These are phyloP conservation scores for Plasmodium knowlesi DNA, from an alignment of 169 alveolate genomes.

Conservation along the genomic window DNA sequence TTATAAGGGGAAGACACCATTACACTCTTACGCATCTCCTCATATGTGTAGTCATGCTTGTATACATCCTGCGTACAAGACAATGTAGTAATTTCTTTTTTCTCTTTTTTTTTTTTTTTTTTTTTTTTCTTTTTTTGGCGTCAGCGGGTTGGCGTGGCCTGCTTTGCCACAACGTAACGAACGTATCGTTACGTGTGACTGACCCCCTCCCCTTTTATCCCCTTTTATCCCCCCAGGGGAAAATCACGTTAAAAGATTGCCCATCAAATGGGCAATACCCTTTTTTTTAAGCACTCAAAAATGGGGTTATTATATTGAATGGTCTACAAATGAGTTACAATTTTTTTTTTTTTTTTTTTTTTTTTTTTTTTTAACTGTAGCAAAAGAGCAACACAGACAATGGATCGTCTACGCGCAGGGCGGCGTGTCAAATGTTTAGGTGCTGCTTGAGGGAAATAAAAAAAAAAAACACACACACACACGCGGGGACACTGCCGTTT, in stretches of 20 bases:
- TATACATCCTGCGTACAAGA: neutral
- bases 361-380: neutral
- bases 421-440: neutral
- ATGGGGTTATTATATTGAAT: neutral
- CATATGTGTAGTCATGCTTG: neutral
- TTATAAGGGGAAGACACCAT: constrained; percentile 7
- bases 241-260: neutral
- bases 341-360: neutral
- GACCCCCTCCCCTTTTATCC: no score
- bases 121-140: neutral
- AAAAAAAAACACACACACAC: no score
- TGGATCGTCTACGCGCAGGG: neutral
- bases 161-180: neutral
- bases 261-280: neutral
- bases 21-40: neutral
- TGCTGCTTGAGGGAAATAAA: neutral
- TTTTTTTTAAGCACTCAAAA: neutral
- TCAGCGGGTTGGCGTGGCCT: neutral
- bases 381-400: neutral
- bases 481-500: no score
- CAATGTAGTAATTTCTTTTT: neutral
- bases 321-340: neutral
- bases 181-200: neutral
- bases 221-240: no score
- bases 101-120: neutral